These are phyloP conservation scores for Diplodia sapinea DNA, from an alignment of 2,329 filamentous ascomycete species.

Conservation along the genomic window DNA sequence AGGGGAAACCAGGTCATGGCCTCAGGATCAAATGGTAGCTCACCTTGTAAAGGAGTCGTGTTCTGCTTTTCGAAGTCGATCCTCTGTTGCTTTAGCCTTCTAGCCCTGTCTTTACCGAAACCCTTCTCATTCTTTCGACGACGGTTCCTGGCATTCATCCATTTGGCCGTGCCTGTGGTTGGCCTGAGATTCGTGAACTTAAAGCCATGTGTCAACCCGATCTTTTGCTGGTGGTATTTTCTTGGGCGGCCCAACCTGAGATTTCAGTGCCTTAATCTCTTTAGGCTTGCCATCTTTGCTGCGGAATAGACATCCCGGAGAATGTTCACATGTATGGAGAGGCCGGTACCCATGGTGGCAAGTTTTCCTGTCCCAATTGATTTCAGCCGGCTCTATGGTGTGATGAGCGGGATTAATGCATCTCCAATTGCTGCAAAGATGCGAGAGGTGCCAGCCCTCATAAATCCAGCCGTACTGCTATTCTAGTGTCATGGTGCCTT, in stretches of 20 bases:
- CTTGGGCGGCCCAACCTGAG: neutral
- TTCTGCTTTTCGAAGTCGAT: neutral
- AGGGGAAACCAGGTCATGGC: neutral
- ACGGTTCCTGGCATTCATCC: too few relatives aligned
- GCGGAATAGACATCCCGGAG: neutral
- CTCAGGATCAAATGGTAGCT: neutral
- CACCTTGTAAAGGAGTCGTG: neutral
- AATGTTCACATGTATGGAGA: neutral
- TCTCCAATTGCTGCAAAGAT: constrained; percentile 4
- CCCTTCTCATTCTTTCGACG: neutral
- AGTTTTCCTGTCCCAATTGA: neutral
- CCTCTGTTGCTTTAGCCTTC: neutral
- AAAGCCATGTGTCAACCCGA: too few relatives aligned
- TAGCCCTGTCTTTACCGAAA: neutral
- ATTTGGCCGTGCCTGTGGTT: too few relatives aligned
- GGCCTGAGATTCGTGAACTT: too few relatives aligned
- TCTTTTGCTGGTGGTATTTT: neutral
- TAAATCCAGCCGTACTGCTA: neutral
- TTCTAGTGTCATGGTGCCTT: neutral
- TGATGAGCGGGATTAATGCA: constrained; percentile 2
- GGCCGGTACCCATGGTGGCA: neutral
- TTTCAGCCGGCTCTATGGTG: neutral
- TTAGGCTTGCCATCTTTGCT: neutral
- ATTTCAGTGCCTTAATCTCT: neutral
- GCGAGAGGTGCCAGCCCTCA: neutral